Evolutionary conservation across 306 rosid species (phyloP).

Genomic region (Vicia villosa): DNA sequence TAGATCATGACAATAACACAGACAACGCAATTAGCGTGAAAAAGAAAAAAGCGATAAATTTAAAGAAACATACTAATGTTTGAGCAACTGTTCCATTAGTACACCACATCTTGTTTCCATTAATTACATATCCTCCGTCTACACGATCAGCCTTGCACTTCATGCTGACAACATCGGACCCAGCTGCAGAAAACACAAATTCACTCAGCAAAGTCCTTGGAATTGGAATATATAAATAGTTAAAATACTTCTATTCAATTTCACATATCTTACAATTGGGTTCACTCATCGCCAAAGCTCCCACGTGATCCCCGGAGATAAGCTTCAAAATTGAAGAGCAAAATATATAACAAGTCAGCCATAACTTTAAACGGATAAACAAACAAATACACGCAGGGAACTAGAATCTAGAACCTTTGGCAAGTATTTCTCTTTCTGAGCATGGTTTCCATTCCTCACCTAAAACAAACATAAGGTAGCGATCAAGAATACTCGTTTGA

Average conservation of each 20-base stretch:
- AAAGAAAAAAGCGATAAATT: neutral
- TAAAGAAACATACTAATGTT: constrained; percentile 64
- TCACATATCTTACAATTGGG: constrained; percentile 71
- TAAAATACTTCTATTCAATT: constrained; percentile 27
- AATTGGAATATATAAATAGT: constrained; percentile 12
- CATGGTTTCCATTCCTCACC: constrained; percentile 87
- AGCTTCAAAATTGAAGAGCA: constrained; percentile 54
- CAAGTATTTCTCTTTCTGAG: constrained; percentile 80
- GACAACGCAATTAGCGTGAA: constrained; percentile 23
- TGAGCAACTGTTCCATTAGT: constrained; percentile 94
- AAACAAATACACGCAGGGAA: neutral
- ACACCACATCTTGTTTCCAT: constrained; percentile 99
- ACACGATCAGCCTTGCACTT: constrained; percentile 92
- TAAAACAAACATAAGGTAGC: constrained; percentile 37
- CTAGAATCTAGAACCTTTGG: constrained; percentile 65
- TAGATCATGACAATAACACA: neutral
- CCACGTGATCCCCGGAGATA: constrained; percentile 92
- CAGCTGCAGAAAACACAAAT: constrained; percentile 60
- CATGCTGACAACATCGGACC: constrained; percentile 99
- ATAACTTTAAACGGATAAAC: neutral
- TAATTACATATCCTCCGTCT: constrained; percentile 78
- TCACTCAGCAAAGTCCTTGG: constrained; percentile 26
- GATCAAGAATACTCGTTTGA: constrained; percentile 24
- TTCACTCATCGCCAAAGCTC: constrained; percentile 98
- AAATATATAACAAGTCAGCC: constrained; percentile 37